These are phyloP conservation scores for Arxiozyma telluris DNA, from an alignment of 1,139 yeast genomes.

Conservation along the genomic window DNA sequence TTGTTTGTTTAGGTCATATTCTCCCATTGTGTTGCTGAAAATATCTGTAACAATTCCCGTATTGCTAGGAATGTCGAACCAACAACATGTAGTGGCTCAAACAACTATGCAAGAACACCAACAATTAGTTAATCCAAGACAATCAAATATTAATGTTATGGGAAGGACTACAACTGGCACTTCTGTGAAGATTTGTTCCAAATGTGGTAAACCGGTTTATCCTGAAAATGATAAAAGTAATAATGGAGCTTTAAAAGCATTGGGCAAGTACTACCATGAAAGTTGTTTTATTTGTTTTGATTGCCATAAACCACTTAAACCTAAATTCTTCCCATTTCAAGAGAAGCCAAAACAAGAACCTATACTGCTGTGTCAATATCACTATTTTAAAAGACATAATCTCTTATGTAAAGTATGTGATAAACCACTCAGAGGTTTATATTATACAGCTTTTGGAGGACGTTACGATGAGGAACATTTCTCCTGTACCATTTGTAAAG, in stretches of 20 bases:
- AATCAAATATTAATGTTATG: neutral
- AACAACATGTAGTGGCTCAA: neutral
- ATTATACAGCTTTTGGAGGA: constrained; percentile 85
- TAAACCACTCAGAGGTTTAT: constrained; percentile 81
- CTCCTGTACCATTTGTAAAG: constrained; percentile 79
- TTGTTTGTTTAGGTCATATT: neutral
- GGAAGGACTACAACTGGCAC: neutral
- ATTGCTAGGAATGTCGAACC: neutral
- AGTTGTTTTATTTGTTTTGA: constrained; percentile 81
- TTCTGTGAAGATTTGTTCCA: constrained; percentile 6
- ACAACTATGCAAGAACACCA: neutral
- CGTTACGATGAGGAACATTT: constrained; percentile 95
- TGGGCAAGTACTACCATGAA: constrained; percentile 71
- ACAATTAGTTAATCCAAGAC: neutral
- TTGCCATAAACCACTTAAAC: constrained; percentile 64
- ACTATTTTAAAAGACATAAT: constrained; percentile 77
- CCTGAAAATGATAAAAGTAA: neutral
- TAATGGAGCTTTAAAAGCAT: constrained; percentile 51
- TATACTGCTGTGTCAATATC: constrained; percentile 85
- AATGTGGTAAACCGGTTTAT: constrained; percentile 6
- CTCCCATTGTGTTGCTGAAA: neutral
- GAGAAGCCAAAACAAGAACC: constrained; percentile 34
- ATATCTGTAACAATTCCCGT: neutral
- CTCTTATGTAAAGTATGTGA: constrained; percentile 79
- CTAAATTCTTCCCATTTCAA: constrained; percentile 41